Evolutionary conservation across 805 yeast species (phyloP).

Genomic region (Lachancea lanzarotensis): DNA sequence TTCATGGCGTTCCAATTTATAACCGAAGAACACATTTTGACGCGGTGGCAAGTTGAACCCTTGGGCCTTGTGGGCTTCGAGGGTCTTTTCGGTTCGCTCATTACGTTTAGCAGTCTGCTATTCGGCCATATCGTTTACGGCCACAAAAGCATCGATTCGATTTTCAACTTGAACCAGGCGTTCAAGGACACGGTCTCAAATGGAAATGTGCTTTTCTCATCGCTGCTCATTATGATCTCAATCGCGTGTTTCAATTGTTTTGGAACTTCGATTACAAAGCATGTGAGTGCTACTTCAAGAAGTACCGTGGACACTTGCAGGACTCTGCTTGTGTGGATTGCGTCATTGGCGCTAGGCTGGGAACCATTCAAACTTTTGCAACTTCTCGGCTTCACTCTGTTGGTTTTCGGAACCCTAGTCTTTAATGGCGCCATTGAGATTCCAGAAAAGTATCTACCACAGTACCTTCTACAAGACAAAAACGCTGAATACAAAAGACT

Average conservation of each 20-base stretch:
- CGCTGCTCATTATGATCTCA: conserved; percentile 61
- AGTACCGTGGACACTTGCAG: conserved; percentile 75
- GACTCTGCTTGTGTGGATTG: conserved; percentile 67
- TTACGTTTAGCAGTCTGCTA: conserved; percentile 42
- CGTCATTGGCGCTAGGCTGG: conserved; percentile 69
- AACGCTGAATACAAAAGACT: conserved; percentile 19
- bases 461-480: conserved; percentile 35
- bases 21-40: conserved; percentile 62
- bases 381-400: conserved; percentile 51
- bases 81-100: conserved; percentile 56
- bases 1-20: conserved; percentile 74
- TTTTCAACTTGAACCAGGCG: conserved; percentile 49
- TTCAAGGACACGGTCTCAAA: conserved; percentile 43
- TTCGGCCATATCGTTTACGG: conserved; percentile 28
- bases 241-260: conserved; percentile 67
- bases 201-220: conserved; percentile 41
- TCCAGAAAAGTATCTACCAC: conserved; percentile 42
- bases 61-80: conserved; percentile 64
- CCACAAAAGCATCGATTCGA: conserved; percentile 30
- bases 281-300: conserved; percentile 67
- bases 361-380: conserved; percentile 60
- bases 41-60: conserved; percentile 49
- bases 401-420: conserved; percentile 66
- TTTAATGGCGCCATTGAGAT: conserved; percentile 65
- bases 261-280: conserved; percentile 62